Conservation (phyloP, 495 filamentous ascomycete genomes). For the Jackrogersella multiformis region DNA sequence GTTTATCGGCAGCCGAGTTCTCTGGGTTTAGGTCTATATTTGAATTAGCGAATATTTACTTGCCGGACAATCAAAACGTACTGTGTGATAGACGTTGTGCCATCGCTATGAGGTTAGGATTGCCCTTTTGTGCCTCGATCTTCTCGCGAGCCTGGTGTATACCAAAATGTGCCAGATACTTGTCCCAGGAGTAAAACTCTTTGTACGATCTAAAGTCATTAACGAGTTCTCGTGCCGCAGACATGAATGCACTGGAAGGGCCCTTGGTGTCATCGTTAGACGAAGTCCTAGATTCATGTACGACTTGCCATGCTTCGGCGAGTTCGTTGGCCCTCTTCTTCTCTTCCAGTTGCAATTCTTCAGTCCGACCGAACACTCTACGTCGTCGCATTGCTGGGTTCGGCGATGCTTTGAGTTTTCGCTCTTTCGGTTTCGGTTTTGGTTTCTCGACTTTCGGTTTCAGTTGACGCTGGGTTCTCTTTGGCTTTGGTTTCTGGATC, state of each 20-base stretch:
- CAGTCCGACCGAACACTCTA: constrained; percentile 42
- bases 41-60: constrained; percentile 25
- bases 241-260: constrained; percentile 58
- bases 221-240: constrained; percentile 75
- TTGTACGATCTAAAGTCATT: constrained; percentile 82
- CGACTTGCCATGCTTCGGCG: constrained; percentile 34
- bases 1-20: constrained; percentile 26
- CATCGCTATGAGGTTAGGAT: constrained; percentile 74
- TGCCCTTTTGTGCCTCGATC: constrained; percentile 58
- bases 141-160: constrained; percentile 63
- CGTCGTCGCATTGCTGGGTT: constrained; percentile 25
- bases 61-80: constrained; percentile 29
- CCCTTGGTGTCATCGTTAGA: constrained; percentile 10
- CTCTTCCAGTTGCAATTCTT: constrained; percentile 44
- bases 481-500: constrained; percentile 5
- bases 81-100: constrained; percentile 69
- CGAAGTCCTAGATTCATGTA: constrained; percentile 26
- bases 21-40: constrained; percentile 35
- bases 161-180: constrained; percentile 73
- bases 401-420: constrained; percentile 14
- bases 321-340: constrained; percentile 37
- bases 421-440: constrained; percentile 20
- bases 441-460: constrained; percentile 31
- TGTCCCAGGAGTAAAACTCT: constrained; percentile 79
- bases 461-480: constrained; percentile 19